Evolutionary conservation across 2,329 filamentous ascomycete species (phyloP).

Genomic region (Gnomoniopsis sp.): DNA sequence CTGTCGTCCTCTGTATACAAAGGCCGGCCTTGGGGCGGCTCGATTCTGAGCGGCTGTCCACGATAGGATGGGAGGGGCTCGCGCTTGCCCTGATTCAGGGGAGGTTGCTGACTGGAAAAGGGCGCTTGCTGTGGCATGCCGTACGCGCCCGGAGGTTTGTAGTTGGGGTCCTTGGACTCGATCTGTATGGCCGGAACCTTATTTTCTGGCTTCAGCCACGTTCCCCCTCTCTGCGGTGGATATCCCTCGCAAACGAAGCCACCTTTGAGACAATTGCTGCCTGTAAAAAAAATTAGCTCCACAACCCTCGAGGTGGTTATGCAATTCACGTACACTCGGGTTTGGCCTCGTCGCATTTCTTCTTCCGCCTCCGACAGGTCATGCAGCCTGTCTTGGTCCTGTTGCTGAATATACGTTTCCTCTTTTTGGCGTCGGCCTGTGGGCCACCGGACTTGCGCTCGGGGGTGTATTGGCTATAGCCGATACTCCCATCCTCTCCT

Average conservation of each 20-base stretch:
- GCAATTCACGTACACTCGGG: slow-evolving; percentile 71
- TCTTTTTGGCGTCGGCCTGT: slow-evolving; percentile 63
- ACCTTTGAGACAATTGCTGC: slow-evolving; percentile 85
- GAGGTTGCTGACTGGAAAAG: slow-evolving; percentile 24
- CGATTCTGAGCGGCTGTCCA: slow-evolving; percentile 59
- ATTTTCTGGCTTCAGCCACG: slow-evolving; percentile 74
- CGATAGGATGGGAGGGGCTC: slow-evolving; percentile 59
- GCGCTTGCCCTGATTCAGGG: slow-evolving; percentile 42
- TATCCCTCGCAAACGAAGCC: slow-evolving; percentile 92
- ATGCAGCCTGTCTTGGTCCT: slow-evolving; percentile 93
- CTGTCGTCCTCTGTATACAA: slow-evolving; percentile 56
- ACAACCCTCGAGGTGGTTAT: not conserved
- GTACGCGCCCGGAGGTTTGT: slow-evolving; percentile 59
- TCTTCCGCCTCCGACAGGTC: slow-evolving; percentile 88
- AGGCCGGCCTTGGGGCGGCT: slow-evolving; percentile 57
- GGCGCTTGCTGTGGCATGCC: slow-evolving; percentile 51
- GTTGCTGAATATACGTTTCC: slow-evolving; percentile 85
- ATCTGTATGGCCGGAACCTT: slow-evolving; percentile 69
- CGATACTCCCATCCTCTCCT: slow-evolving; percentile 43
- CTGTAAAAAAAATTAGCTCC: slow-evolving; percentile 38
- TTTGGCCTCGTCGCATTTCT: slow-evolving; percentile 95
- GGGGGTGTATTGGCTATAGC: slow-evolving; percentile 41
- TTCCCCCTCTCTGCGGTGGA: slow-evolving; percentile 66
- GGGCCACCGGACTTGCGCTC: slow-evolving; percentile 47
- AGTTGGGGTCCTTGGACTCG: slow-evolving; percentile 75